These are phyloP conservation scores for Lasiosphaeria ovina DNA, from an alignment of 495 filamentous ascomycete genomes.

Conservation along the genomic window DNA sequence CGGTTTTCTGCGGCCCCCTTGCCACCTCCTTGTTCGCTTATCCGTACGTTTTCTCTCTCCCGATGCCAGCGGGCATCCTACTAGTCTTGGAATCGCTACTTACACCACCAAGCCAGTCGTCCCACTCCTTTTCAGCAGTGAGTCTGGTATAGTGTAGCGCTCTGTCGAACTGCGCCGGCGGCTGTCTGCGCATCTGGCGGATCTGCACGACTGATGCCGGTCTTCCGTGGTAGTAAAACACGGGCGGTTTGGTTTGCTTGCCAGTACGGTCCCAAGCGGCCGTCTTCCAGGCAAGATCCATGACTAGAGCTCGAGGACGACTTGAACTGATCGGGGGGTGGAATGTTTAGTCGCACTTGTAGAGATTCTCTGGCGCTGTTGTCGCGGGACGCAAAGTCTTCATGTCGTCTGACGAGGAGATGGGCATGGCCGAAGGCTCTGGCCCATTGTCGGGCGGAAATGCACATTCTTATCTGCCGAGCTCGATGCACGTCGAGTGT, in stretches of 20 bases:
- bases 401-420: no score
- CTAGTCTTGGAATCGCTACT: background rate
- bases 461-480: background rate
- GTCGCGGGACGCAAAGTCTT: no score
- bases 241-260: background rate
- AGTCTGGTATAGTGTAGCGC: background rate
- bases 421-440: no score
- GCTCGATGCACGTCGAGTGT: background rate
- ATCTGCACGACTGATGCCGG: constrained; percentile 4
- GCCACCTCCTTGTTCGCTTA: no score
- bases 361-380: no score
- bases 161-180: background rate
- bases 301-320: background rate
- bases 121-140: background rate
- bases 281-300: constrained; percentile 8
- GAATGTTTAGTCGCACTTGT: no score
- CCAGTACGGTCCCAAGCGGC: background rate
- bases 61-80: no score
- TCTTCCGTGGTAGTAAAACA: background rate
- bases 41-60: no score
- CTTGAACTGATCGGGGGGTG: no score
- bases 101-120: background rate
- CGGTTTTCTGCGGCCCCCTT: no score
- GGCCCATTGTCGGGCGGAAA: no score
- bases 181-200: background rate